These are phyloP conservation scores for Arabidopsis arenosa DNA, from an alignment of 345 rosid genomes.

Conservation along the genomic window DNA sequence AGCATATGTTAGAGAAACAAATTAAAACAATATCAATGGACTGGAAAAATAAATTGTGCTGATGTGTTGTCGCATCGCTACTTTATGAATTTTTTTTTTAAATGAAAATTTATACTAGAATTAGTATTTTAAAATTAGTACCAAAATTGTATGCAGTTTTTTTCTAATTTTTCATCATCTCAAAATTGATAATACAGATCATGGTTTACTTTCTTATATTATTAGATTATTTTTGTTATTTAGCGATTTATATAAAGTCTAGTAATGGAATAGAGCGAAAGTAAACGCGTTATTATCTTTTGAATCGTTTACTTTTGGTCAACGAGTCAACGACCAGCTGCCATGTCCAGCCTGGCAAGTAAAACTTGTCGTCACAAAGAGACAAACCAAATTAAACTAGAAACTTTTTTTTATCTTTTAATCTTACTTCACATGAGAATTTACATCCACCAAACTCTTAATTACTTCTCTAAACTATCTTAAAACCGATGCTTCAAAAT, in stretches of 20 bases:
- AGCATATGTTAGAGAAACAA: too few species aligned
- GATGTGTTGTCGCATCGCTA: not conserved
- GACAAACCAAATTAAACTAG: slow-evolving; percentile 25
- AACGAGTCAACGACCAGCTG: slow-evolving; percentile 36
- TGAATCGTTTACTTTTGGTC: not conserved
- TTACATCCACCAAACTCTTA: slow-evolving; percentile 23
- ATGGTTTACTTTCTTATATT: too few species aligned
- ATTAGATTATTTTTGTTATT: not conserved
- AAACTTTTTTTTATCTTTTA: not conserved
- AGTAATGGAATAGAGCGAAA: not conserved
- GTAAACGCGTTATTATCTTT: slow-evolving; percentile 37
- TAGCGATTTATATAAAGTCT: not conserved
- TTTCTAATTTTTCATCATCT: not conserved
- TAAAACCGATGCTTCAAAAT: not conserved
- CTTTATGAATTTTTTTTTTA: too few species aligned
- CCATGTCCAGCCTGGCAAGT: slow-evolving; percentile 40
- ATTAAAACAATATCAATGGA: too few species aligned
- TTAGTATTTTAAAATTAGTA: too few species aligned
- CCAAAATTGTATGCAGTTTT: too few species aligned
- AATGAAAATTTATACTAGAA: not conserved
- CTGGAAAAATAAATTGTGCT: too few species aligned
- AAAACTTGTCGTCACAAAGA: slow-evolving; percentile 36
- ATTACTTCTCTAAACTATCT: slow-evolving; percentile 17
- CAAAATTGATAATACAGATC: not conserved
- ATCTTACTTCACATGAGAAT: not conserved